These are phyloP conservation scores for Phytophthora nicotianae DNA, from an alignment of 352 stramenopile genomes.

Conservation along the genomic window DNA sequence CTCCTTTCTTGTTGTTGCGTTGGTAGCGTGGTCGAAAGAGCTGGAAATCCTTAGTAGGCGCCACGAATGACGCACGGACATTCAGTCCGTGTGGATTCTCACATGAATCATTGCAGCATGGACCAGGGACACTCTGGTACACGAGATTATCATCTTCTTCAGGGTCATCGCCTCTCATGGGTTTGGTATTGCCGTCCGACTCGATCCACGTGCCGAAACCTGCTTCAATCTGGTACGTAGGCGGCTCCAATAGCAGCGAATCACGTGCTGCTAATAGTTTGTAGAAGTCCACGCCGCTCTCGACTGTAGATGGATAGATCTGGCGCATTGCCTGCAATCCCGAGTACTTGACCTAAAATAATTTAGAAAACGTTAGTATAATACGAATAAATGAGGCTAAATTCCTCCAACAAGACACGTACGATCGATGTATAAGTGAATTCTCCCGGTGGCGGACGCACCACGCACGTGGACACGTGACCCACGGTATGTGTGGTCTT, in stretches of 20 bases:
- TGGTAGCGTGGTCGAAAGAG: constrained; percentile 86
- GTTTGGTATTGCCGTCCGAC: constrained; percentile 78
- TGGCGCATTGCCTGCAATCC: constrained; percentile 72
- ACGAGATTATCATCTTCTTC: constrained; percentile 72
- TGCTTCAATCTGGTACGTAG: constrained; percentile 85
- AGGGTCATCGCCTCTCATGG: constrained; percentile 72
- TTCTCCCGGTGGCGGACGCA: constrained; percentile 73
- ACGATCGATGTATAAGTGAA: constrained; percentile 87
- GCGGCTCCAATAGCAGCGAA: constrained; percentile 76
- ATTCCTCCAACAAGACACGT: constrained; percentile 28
- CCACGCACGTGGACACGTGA: constrained; percentile 83
- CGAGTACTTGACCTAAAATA: constrained; percentile 76
- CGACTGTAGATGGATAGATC: constrained; percentile 70
- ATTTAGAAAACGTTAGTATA: constrained; percentile 5
- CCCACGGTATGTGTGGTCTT: constrained; percentile 80
- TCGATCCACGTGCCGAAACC: constrained; percentile 87
- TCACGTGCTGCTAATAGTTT: constrained; percentile 78
- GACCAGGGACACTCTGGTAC: constrained; percentile 75
- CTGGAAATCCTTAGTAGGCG: constrained; percentile 76
- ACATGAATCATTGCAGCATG: constrained; percentile 83
- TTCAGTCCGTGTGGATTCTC: constrained; percentile 84
- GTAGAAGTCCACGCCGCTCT: constrained; percentile 77
- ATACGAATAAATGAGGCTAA: constrained; percentile 3
- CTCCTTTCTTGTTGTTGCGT: constrained; percentile 91
- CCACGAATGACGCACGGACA: constrained; percentile 81